These are phyloP conservation scores for Blumeriella jaapii DNA, from an alignment of 2,329 filamentous ascomycete genomes.

Conservation along the genomic window DNA sequence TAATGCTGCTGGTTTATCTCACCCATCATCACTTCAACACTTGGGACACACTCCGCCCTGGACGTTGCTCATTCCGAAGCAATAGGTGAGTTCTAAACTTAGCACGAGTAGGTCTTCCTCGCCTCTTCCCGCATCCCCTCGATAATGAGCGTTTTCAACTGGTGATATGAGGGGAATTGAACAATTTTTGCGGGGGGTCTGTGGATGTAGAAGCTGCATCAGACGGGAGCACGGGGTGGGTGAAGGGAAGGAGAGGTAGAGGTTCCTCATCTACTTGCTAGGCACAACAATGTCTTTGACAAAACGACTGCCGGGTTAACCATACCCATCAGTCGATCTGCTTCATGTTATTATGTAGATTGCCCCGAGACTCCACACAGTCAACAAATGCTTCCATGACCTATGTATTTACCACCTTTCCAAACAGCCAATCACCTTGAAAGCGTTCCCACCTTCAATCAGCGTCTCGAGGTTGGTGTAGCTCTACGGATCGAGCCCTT, in stretches of 20 bases:
- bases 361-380: neutral
- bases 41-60: too few relatives aligned
- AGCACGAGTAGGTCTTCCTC: neutral
- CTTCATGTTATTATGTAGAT: neutral
- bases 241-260: neutral
- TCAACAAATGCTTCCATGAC: constrained; percentile 7
- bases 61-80: too few relatives aligned
- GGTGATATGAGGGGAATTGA: neutral
- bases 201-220: neutral
- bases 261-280: neutral
- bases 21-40: too few relatives aligned
- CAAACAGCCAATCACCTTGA: constrained; percentile 11
- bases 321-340: neutral
- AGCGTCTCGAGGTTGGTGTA: constrained; percentile 9
- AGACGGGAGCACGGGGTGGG: neutral
- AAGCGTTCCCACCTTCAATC: constrained; percentile 9
- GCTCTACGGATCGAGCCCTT: constrained; percentile 9
- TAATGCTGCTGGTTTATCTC: too few relatives aligned
- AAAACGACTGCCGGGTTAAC: neutral
- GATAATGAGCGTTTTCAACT: neutral
- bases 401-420: constrained; percentile 7
- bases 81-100: neutral
- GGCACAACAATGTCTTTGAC: neutral
- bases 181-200: neutral
- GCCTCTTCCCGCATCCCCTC: neutral